A percentile compares a stretch with the other conserved stretches of the same genome.
Conservation (phyloP, 179 eudicot species). For the Beta lomatogona region DNA sequence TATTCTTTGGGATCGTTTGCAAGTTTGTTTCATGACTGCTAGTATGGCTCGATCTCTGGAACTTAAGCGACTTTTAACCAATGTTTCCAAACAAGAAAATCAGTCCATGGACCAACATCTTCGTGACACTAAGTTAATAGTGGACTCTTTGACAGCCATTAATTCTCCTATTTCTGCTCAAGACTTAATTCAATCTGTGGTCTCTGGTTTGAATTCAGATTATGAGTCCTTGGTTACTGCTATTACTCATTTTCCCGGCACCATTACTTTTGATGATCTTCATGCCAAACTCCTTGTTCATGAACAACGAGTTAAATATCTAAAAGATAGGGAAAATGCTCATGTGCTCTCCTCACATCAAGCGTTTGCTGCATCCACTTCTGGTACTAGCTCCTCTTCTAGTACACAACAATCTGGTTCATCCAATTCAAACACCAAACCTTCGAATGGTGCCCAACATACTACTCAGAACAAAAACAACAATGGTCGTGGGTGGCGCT, state of each 20-base stretch:
- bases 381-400: neutral
- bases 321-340: neutral
- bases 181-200: neutral
- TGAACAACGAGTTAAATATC: neutral
- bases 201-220: neutral
- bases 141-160: neutral
- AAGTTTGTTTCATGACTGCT: constrained; percentile 4
- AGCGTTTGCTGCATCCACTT: neutral
- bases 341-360: neutral
- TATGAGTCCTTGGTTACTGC: neutral
- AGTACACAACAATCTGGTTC: no score
- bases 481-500: no score
- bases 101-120: constrained; percentile 3
- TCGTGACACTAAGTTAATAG: neutral
- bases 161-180: neutral
- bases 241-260: neutral
- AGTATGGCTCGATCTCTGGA: constrained; percentile 2
- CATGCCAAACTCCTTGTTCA: neutral
- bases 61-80: neutral
- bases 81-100: neutral
- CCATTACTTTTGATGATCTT: neutral
- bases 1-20: neutral
- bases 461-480: neutral
- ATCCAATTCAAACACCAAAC: no score
- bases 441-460: neutral